Evolutionary conservation across 257 asterid species (phyloP).

Genomic region (Ballota nigra): DNA sequence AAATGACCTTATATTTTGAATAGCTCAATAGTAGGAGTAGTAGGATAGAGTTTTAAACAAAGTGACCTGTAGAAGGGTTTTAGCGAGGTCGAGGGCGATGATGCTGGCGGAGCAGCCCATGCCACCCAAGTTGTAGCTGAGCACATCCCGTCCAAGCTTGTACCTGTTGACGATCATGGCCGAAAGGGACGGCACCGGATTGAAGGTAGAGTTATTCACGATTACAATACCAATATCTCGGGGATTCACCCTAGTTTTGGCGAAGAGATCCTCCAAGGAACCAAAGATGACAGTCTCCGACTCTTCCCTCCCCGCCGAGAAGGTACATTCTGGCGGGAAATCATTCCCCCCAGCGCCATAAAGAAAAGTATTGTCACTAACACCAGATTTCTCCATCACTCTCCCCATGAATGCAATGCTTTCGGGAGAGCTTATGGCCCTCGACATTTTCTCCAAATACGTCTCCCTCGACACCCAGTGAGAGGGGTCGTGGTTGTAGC

Average conservation of each 20-base stretch:
- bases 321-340: conserved; percentile 15
- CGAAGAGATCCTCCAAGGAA: conserved; percentile 34
- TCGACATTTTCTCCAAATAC: not conserved
- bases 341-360: not conserved
- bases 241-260: conserved; percentile 19
- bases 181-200: conserved; percentile 44
- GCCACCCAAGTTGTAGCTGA: conserved; percentile 37
- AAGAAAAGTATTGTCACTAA: not conserved
- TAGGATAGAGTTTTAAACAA: too few species aligned
- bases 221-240: conserved; percentile 31
- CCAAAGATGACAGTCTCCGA: conserved; percentile 36
- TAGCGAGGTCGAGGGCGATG: conserved; percentile 42
- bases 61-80: conserved; percentile 36
- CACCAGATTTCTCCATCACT: conserved; percentile 22
- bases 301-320: conserved; percentile 29
- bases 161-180: conserved; percentile 44
- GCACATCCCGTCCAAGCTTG: conserved; percentile 37
- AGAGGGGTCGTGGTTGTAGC: conserved; percentile 26
- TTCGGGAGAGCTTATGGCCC: conserved; percentile 3
- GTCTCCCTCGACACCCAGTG: not conserved
- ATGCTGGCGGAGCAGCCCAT: conserved; percentile 51
- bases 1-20: too few species aligned
- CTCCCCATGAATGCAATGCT: not conserved
- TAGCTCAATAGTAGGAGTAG: too few species aligned
- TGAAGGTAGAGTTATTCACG: conserved; percentile 36